Conservation (phyloP, 116 monocot species). For the Thalassia testudinum region DNA sequence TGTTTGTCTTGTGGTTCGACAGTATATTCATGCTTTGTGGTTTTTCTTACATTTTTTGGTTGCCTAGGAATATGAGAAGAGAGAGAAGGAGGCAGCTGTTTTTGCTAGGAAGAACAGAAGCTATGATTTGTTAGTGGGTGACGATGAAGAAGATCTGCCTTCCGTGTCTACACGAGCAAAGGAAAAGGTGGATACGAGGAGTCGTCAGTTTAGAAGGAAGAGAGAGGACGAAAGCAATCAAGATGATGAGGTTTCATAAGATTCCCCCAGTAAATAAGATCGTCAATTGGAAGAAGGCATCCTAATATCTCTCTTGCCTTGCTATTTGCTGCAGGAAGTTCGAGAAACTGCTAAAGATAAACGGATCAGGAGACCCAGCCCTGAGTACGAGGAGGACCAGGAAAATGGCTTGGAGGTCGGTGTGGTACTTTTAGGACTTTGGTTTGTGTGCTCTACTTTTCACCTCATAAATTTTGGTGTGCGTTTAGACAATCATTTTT, state of each 20-base stretch:
- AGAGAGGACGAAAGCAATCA: constrained; percentile 28
- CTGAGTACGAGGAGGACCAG: constrained; percentile 23
- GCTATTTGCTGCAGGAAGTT: constrained; percentile 15
- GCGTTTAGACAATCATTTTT: too few relatives aligned
- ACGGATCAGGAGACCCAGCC: constrained; percentile 23
- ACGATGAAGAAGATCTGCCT: constrained; percentile 36
- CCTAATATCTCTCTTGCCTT: not conserved
- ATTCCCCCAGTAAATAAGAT: not conserved
- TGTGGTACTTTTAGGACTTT: too few relatives aligned
- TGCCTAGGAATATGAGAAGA: constrained; percentile 48
- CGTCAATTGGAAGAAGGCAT: not conserved
- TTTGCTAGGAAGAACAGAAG: constrained; percentile 64
- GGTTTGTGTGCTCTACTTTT: too few relatives aligned
- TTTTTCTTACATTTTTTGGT: not conserved
- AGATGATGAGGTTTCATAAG: constrained; percentile 45
- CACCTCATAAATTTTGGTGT: too few relatives aligned
- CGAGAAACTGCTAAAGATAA: constrained; percentile 12
- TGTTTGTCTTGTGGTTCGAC: not conserved
- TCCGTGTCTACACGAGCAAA: constrained; percentile 7
- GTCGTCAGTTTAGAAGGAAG: constrained; percentile 56
- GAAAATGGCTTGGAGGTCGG: constrained; percentile 6
- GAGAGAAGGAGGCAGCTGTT: constrained; percentile 61
- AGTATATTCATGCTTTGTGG: not conserved
- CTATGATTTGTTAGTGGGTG: constrained; percentile 70
- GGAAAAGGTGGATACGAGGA: constrained; percentile 13